Conservation (phyloP, 495 filamentous ascomycete species). For the Aspergillus incahuasiensis region DNA sequence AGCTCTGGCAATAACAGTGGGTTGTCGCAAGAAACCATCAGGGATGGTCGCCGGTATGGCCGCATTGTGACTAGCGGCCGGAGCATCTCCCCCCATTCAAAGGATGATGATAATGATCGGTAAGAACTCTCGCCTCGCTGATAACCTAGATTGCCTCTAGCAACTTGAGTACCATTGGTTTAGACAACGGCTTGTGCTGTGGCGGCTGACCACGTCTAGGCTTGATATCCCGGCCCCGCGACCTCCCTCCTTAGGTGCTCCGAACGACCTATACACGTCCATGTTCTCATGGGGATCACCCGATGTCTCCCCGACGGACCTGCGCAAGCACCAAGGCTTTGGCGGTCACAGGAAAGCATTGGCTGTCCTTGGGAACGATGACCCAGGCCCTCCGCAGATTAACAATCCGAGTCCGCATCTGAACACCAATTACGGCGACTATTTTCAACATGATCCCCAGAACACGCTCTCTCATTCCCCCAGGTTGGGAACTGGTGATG, state of each 20-base stretch:
- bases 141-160: neutral
- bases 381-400: conserved; percentile 24
- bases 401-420: conserved; percentile 24
- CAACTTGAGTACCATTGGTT: neutral
- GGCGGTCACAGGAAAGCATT: conserved; percentile 37
- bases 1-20: conserved; percentile 41
- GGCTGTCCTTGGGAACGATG: conserved; percentile 29
- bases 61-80: conserved; percentile 25
- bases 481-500: conserved; percentile 29
- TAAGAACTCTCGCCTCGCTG: conserved; percentile 20
- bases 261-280: conserved; percentile 33
- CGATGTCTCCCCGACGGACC: conserved; percentile 41
- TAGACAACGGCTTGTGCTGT: neutral
- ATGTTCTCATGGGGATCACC: conserved; percentile 44
- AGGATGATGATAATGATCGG: conserved; percentile 32
- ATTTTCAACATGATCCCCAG: conserved; percentile 34
- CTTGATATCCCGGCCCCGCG: conserved; percentile 20
- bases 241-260: conserved; percentile 13
- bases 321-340: conserved; percentile 37
- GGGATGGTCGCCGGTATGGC: conserved; percentile 27
- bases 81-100: conserved; percentile 28
- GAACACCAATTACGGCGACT: conserved; percentile 22
- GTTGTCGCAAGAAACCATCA: conserved; percentile 44
- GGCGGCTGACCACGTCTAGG: conserved; percentile 17
- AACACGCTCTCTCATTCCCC: conserved; percentile 31